Conservation (phyloP, 1,284 basidiomycete genomes). For the Coniferiporia sulphurascens region DNA sequence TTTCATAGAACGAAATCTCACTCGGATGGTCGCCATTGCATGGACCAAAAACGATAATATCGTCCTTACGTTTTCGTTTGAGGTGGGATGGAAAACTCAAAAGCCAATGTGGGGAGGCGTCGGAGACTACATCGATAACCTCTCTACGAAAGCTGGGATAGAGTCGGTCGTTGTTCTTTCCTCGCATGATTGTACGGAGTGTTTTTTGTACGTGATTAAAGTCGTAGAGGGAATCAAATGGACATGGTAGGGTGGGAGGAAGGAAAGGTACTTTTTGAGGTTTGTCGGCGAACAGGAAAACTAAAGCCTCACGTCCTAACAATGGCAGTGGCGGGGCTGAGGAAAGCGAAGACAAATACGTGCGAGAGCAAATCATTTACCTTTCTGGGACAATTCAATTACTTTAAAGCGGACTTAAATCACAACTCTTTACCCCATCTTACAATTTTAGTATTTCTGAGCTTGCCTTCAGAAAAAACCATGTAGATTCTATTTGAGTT, state of each 20-base stretch:
- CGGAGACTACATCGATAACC: constrained; percentile 12
- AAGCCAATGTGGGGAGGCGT: background rate
- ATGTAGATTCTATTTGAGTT: too few relatives aligned
- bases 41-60: constrained; percentile 1
- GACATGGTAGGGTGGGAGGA: background rate
- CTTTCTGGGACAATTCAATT: too few relatives aligned
- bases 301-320: background rate
- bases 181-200: background rate
- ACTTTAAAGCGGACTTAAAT: too few relatives aligned
- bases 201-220: background rate
- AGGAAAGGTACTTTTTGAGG: background rate
- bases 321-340: background rate
- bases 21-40: background rate
- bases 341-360: background rate
- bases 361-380: too few relatives aligned
- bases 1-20: constrained; percentile 7
- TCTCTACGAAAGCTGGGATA: constrained; percentile 17
- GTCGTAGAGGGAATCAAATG: background rate
- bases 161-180: background rate
- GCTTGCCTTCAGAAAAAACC: too few relatives aligned
- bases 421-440: too few relatives aligned
- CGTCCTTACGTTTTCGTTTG: constrained; percentile 16
- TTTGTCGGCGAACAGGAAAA: background rate
- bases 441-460: too few relatives aligned
- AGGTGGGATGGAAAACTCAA: constrained; percentile 6